Evolutionary conservation across 2,329 filamentous ascomycete genomes (phyloP), one percentile per base, ranked within the genome.

Genomic region (Phyllosticta citriasiana): DNA sequence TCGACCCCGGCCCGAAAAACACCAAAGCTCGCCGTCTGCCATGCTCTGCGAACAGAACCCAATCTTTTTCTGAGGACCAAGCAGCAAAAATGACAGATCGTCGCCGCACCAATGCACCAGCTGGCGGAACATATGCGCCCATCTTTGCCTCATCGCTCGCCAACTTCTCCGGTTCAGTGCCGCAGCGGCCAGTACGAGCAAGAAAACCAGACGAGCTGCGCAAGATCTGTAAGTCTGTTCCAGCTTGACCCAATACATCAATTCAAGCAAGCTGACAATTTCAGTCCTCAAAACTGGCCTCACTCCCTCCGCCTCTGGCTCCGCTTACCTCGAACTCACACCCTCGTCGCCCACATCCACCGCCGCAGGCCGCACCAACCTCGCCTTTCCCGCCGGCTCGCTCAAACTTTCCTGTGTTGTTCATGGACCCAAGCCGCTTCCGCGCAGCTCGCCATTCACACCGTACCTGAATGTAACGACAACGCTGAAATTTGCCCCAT

Each of bases 401-500:
- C 82, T 97, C 70, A 99, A 99, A 75, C 85, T 99, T 63, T 89
- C 88, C 64, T 96, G 92, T 73, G 92, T 91, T 10, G 90, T 97
- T 60, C 93, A 97, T 76, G 94, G 94, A 1, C 94, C 94, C 3
- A 86, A 92, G 66, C 91, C 94, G 25, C 82, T 99, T 52, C 92
- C 93, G 33, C 86, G 91, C 71, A 95, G 89, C 61, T 90, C 91
- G 27, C 88, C 91, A 1, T 99, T 97, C 77, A 94, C 90, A 58
- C 91, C 94, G 9, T 92, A 96, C 68, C 85, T 97, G 65, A 87
- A 97, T 53, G 83, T 99, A 57, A 91, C 89, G 14, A 95, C 93
- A 2, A 91, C 96, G 67, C 88, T 99, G 71, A 99, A 97, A 77
- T 97, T 96, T 72, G 92, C 94, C 0, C 92, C 94, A 0, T 99